A percentile compares a stretch with the other conserved stretches of the same genome.
These are phyloP conservation scores for Lycium ferocissimum DNA, from an alignment of 257 asterid species.

Conservation along the genomic window DNA sequence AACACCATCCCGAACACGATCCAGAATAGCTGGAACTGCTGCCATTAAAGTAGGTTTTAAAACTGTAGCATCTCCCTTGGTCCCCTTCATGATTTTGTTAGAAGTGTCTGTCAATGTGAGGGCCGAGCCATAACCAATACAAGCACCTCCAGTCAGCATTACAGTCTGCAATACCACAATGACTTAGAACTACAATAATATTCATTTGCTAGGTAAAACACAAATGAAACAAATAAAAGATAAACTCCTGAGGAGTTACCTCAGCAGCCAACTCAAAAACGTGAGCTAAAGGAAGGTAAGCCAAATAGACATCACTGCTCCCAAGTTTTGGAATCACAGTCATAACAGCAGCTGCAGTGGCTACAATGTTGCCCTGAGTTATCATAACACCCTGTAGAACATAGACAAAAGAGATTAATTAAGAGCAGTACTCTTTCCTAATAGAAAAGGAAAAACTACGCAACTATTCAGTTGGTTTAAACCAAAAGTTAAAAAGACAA, in stretches of 20 bases:
- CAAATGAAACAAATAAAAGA: constrained; percentile 28
- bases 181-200: constrained; percentile 38
- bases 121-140: constrained; percentile 89
- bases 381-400: constrained; percentile 88
- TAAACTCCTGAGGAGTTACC: constrained; percentile 48
- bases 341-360: constrained; percentile 94
- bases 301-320: constrained; percentile 73
- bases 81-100: constrained; percentile 86
- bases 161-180: constrained; percentile 61
- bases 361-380: constrained; percentile 88
- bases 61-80: constrained; percentile 84
- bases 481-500: not conserved
- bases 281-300: constrained; percentile 94
- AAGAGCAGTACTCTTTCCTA: not conserved
- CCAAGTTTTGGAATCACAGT: constrained; percentile 77
- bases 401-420: constrained; percentile 11
- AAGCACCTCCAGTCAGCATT: constrained; percentile 77
- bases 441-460: not conserved
- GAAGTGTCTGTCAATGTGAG: constrained; percentile 92
- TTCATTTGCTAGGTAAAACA: not conserved
- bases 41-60: constrained; percentile 84
- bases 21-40: constrained; percentile 92
- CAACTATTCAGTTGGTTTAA: not conserved
- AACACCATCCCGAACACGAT: constrained; percentile 91
- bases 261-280: constrained; percentile 95